Evolutionary conservation across 371 early-diverging fungal genomes (phyloP).

Genomic region (Mortierella sp.): DNA sequence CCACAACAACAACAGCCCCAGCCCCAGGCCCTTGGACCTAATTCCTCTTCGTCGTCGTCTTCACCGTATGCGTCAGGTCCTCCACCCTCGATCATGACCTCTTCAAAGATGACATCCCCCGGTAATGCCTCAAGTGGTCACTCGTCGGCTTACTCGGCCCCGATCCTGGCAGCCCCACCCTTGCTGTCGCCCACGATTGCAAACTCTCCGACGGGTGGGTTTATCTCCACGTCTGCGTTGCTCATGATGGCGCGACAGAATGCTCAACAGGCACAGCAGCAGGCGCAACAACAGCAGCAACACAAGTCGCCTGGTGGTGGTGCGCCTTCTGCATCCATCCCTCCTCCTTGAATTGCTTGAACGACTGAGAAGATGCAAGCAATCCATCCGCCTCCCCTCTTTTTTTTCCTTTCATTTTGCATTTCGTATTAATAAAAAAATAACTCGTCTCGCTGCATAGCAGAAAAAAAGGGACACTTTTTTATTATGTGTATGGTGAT

Average conservation of each 20-base stretch:
- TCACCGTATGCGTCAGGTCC: neutral
- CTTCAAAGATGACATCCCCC: constrained; percentile 4
- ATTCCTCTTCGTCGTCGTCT: neutral
- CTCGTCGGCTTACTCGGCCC: constrained; percentile 4
- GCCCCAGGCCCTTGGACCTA: neutral
- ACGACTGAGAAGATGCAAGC: no score
- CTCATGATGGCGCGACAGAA: constrained; percentile 26
- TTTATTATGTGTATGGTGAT: no score
- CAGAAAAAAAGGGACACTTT: no score
- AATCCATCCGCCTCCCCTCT: no score
- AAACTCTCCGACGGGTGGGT: constrained; percentile 15
- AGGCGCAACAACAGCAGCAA: neutral
- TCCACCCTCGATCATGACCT: neutral
- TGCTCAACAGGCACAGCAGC: neutral
- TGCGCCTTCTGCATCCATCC: neutral
- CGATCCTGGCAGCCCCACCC: constrained; percentile 17
- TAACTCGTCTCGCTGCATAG: no score
- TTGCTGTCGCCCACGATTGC: constrained; percentile 26
- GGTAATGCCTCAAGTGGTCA: neutral
- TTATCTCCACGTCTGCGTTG: constrained; percentile 26
- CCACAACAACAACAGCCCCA: neutral
- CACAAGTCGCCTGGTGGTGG: neutral
- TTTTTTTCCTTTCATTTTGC: neutral
- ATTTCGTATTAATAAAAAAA: no score
- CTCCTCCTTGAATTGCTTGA: constrained; percentile 12